Base-by-base conservation (phyloP, 139 green algal species). In the Chlorella sorokiniana region DNA sequence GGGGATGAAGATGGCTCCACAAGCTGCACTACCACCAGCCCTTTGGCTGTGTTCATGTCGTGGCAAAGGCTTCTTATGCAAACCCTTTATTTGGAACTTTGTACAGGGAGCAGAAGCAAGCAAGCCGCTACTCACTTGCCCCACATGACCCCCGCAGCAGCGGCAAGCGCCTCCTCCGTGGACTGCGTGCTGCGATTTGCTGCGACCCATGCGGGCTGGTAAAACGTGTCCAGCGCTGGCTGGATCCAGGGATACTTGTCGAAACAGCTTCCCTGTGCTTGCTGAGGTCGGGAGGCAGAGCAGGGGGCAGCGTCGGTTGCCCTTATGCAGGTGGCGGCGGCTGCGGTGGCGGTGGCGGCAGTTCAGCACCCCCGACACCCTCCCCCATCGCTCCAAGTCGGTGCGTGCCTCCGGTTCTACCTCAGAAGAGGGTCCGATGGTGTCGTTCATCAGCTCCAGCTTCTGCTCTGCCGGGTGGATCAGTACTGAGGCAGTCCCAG, bases 151-250 rank as follows among this genome's bases (percentile, higher is more conserved):
- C 52, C 48, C 8, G 31, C 35, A 35, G 79, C 45, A 27, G 37
- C 70, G 35, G 64, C 33, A 23, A 88, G n/a, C 35, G 63, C 44
- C 61, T 86, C 40, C 54, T 86, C 72, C 6, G 25, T 83, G 22
- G 27, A 86, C 62, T 86, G 84, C 5, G 44, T 79, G 74, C 79
- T 86, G 9, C 38, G 29, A 14, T 65, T 56, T 22, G 70, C 62
- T 4, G 72, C 37, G 20, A 33, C 56, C 70, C 78, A 63, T 2
- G 84, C 62, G 16, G 42, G 76, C 31, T 29, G 37, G 45, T 68
- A 88, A 33, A 78, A 85, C 10, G 33, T 22, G 8, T 88, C 84
- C 45, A 88, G 33, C 18, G 84, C 68, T 2, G 63, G 62, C 42
- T 75, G 48, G 48, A 88, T 73, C 84, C 84, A 88, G 0, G 73